Percentiles rank a stretch among this genome's conserved stretches.
phyloP scores from a whole-genome alignment of 805 yeast genomes.

The Lachancea meyersii region DNA sequence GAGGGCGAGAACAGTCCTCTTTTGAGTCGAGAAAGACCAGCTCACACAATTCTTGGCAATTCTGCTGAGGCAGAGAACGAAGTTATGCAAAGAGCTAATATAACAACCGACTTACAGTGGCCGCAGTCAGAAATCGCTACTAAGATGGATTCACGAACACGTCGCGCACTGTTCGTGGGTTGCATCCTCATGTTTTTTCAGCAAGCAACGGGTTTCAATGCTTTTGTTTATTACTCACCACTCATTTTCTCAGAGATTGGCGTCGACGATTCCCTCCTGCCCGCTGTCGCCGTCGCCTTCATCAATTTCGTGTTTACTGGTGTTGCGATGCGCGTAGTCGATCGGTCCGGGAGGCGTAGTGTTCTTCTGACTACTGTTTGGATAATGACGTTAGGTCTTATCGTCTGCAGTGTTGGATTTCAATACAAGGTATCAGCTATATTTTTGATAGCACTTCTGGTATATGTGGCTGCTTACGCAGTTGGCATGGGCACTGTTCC shows the following conservation, averaged over 20 bases:
- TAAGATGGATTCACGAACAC: slow-evolving; percentile 31
- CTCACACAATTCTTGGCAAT: slow-evolving; percentile 6
- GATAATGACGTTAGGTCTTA: slow-evolving; percentile 35
- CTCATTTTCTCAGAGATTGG: slow-evolving; percentile 49
- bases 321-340: slow-evolving; percentile 45
- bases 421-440: slow-evolving; percentile 14
- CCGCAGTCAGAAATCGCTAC: slow-evolving; percentile 6
- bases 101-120: background rate
- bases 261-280: slow-evolving; percentile 46
- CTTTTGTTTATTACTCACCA: slow-evolving; percentile 58
- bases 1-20: slow-evolving; percentile 25
- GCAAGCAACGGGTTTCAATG: slow-evolving; percentile 57
- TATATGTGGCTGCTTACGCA: slow-evolving; percentile 39
- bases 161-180: slow-evolving; percentile 41
- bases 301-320: slow-evolving; percentile 52
- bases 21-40: slow-evolving; percentile 33
- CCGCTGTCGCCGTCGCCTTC: slow-evolving; percentile 48
- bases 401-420: slow-evolving; percentile 31
- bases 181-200: slow-evolving; percentile 50
- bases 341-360: slow-evolving; percentile 41
- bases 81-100: background rate
- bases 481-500: slow-evolving; percentile 41
- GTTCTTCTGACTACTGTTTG: slow-evolving; percentile 40
- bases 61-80: slow-evolving; percentile 4
- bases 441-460: slow-evolving; percentile 30